Base-by-base conservation (phyloP, 257 asterid species). In the Ehretia macrophylla region DNA sequence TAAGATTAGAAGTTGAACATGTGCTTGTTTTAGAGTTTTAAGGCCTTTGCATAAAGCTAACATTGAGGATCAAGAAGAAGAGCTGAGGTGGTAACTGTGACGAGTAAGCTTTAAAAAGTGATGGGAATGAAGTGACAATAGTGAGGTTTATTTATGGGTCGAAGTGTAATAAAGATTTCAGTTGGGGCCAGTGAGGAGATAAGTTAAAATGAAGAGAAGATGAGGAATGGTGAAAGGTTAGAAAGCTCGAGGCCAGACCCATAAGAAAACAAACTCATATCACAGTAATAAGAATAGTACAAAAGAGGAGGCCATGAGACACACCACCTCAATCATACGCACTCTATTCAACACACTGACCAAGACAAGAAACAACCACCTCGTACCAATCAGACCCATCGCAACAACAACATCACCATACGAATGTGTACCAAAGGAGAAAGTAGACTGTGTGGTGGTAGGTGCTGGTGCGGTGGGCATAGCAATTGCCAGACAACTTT, bases 391-490 rank as follows among this genome's bases (percentile, higher is more conserved):
- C 49, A 61, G 63, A 65, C 20, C 54, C 54, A 39, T 60, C 35
- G 51, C 70, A 37, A 56, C 75, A 45, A 38, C 66, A 22, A 52
- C 75, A 22, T 60, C 66, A 17, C 9, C 56, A 11, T 46, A 45
- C 66, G 38, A 58, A 39, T 78, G 81, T 42, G 72, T 78, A 40
- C 75, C 94, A 12, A 73, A 11, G 20, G 96, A 83, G 67, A 67
- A 56, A 59, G 83, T 76, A 58, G 96, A 87, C 52, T 87, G 75
- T 60, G 93, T 90, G 70, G 95, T 87, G 65, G 79, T 87, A 32
- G 98, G 94, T 16, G 98, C 94, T 55, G 98, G 98, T 47, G 78
- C 85, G 64, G 95, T 87, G 67, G 98, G 95, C 38, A 68, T 87
- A 65, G 89, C 98, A 58, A 83, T 87, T 69, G 95, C 98, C 68